phyloP scores from a whole-genome alignment of 208 protist species.

The Acanthamoeba lenticulata region DNA sequence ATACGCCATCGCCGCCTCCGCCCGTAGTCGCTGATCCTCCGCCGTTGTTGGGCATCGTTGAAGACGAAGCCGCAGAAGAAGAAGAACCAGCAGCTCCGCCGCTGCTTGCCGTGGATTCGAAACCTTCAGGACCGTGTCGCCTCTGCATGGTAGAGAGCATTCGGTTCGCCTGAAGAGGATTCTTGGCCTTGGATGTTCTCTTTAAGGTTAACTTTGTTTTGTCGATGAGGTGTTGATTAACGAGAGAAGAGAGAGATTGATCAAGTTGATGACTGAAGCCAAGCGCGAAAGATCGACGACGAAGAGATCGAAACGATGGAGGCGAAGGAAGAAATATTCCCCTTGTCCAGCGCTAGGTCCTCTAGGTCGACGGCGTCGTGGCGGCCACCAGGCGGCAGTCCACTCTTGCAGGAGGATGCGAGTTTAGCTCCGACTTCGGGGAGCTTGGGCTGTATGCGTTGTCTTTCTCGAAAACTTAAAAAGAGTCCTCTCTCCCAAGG shows the following conservation, averaged over 20 bases:
- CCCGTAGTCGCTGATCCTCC: background rate
- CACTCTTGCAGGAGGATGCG: background rate
- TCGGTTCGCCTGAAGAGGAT: background rate
- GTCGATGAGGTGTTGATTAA: background rate
- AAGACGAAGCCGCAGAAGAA: background rate
- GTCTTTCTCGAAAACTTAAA: background rate
- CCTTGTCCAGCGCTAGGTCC: background rate
- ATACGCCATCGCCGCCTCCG: slow-evolving; percentile 1
- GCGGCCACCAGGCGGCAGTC: no score
- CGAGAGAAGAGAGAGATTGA: no score
- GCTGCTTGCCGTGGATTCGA: background rate
- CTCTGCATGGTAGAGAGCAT: slow-evolving; percentile 49
- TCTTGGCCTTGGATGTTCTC: background rate
- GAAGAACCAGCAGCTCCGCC: background rate
- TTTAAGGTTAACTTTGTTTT: no score
- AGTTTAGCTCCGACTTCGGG: background rate
- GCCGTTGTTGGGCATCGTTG: background rate
- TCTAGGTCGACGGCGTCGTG: background rate
- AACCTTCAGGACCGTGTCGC: background rate
- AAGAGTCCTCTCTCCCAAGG: background rate
- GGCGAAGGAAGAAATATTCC: slow-evolving; percentile 63
- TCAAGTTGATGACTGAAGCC: background rate
- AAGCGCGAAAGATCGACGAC: background rate
- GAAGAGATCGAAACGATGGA: background rate
- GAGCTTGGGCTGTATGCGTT: background rate